Percentiles rank a stretch among this genome's conserved stretches.
These are phyloP conservation scores for Neoarthrinium moseri DNA, from an alignment of 2,329 filamentous ascomycete genomes.

Conservation along the genomic window DNA sequence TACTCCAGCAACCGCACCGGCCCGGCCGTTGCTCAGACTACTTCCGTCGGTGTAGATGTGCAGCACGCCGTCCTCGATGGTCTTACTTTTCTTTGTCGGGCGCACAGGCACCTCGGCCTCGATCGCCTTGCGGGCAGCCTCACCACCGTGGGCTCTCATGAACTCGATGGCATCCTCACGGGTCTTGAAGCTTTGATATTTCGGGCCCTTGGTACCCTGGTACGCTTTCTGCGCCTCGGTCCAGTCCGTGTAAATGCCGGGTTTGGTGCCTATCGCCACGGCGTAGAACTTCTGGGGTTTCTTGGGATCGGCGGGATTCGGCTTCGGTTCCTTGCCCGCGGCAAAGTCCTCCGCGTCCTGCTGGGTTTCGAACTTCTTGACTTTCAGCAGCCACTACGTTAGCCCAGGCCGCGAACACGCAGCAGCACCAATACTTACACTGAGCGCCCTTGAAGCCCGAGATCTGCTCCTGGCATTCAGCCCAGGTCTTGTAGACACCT, in stretches of 20 bases:
- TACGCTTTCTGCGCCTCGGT: conserved; percentile 70
- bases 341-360: conserved; percentile 80
- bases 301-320: conserved; percentile 35
- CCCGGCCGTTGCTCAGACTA: conserved; percentile 55
- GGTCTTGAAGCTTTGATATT: conserved; percentile 68
- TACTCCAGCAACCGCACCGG: conserved; percentile 55
- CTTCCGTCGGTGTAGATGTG: conserved; percentile 65
- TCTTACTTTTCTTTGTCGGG: conserved; percentile 33
- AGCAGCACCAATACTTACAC: conserved; percentile 51
- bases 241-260: conserved; percentile 66
- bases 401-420: background rate
- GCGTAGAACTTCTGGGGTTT: conserved; percentile 54
- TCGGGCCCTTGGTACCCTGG: conserved; percentile 66
- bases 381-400: conserved; percentile 40
- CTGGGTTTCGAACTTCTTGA: conserved; percentile 73
- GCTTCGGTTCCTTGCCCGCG: conserved; percentile 53
- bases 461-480: conserved; percentile 61
- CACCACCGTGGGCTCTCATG: conserved; percentile 53
- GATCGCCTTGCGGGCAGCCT: conserved; percentile 39
- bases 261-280: conserved; percentile 56
- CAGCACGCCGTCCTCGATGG: conserved; percentile 31
- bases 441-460: conserved; percentile 61
- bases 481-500: conserved; percentile 62
- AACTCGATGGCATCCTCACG: conserved; percentile 75
- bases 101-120: conserved; percentile 31